Evolutionary conservation across 148 eudicot genomes (phyloP).

Genomic region (Vaccinium macrocarpon): DNA sequence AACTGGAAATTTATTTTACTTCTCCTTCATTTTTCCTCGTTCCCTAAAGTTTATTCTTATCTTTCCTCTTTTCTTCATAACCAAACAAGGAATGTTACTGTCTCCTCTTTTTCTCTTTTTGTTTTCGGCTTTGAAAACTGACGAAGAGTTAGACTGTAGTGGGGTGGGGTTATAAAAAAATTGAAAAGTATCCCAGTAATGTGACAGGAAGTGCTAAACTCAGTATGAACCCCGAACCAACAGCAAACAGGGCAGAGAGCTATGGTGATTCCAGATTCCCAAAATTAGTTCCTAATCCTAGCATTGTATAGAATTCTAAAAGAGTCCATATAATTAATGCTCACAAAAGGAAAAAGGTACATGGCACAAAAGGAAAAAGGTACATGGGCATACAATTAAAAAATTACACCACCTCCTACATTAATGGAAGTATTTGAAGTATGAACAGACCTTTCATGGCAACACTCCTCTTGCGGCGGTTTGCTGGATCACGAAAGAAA

Average conservation of each 20-base stretch:
- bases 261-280: neutral
- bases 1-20: neutral
- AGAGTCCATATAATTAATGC: neutral
- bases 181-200: neutral
- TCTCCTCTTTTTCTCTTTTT: neutral
- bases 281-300: neutral
- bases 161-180: neutral
- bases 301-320: neutral
- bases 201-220: neutral
- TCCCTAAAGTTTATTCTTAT: neutral
- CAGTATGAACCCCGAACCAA: neutral
- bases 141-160: neutral
- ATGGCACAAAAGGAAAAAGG: neutral
- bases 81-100: neutral
- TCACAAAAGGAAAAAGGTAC: neutral
- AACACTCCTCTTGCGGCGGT: constrained; percentile 85
- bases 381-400: neutral
- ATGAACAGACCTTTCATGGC: constrained; percentile 68
- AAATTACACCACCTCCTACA: neutral
- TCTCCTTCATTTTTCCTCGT: neutral
- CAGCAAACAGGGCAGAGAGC: neutral
- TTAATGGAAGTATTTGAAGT: neutral
- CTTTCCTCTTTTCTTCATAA: neutral
- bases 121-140: too few species aligned
- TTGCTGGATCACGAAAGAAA: constrained; percentile 80